Conservation (phyloP, 768 basidiomycete species). For the Rhizopogon salebrosus region DNA sequence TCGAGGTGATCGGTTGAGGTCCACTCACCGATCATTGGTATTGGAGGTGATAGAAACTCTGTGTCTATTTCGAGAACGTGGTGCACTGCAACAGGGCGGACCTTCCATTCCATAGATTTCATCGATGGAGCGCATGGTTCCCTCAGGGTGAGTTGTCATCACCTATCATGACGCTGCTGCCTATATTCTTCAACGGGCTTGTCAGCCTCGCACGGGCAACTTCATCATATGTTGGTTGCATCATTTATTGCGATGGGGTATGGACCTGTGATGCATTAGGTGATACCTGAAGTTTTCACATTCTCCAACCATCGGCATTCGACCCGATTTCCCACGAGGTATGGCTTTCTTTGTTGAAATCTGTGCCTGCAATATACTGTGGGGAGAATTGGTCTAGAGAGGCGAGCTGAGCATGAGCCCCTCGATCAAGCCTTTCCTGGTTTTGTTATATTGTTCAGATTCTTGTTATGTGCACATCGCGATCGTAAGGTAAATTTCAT, state of each 20-base stretch:
- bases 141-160: background rate
- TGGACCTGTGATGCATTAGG: background rate
- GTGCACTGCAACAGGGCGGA: background rate
- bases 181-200: background rate
- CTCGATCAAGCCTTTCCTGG: background rate
- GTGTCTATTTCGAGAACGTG: background rate
- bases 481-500: background rate
- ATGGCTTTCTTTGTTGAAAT: background rate
- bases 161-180: background rate
- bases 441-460: background rate
- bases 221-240: background rate
- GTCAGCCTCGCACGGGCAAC: background rate
- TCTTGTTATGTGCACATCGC: constrained; percentile 13
- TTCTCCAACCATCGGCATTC: constrained; percentile 8
- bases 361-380: constrained; percentile 11
- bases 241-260: background rate
- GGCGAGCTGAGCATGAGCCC: background rate
- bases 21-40: background rate
- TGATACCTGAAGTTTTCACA: constrained; percentile 11
- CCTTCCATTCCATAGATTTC: background rate
- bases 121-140: background rate
- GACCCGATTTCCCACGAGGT: constrained; percentile 18
- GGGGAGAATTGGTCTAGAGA: background rate
- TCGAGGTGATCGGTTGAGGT: constrained; percentile 4
- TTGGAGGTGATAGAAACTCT: background rate